Conservation (phyloP, 257 asterid species). For the Voacanga thouarsii region DNA sequence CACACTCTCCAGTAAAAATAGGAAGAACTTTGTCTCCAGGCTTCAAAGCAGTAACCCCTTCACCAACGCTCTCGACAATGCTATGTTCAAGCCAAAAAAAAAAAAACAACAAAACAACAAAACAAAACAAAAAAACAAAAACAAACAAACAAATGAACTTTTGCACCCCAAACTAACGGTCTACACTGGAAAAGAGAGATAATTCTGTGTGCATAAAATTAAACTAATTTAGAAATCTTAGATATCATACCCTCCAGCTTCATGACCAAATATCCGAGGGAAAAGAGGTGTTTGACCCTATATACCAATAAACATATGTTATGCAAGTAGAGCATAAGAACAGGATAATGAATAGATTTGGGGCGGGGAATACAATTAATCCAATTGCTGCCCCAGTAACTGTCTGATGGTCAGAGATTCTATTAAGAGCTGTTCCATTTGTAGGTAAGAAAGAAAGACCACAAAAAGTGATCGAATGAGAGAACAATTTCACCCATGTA, state of each 20-base stretch:
- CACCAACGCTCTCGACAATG: slow-evolving; percentile 84
- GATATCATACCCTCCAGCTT: slow-evolving; percentile 79
- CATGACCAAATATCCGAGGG: slow-evolving; percentile 94
- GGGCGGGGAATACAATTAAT: neutral
- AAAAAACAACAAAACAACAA: too few species aligned
- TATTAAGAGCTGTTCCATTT: neutral
- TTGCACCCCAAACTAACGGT: neutral
- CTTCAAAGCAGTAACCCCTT: slow-evolving; percentile 68
- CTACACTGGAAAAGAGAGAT: neutral
- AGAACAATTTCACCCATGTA: neutral
- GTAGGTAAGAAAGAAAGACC: neutral
- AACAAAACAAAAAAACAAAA: neutral
- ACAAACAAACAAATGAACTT: neutral
- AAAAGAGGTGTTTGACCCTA: slow-evolving; percentile 85
- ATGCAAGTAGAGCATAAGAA: neutral
- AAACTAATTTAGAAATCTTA: neutral
- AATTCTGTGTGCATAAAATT: neutral
- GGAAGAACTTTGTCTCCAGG: slow-evolving; percentile 98
- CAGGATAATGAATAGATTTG: neutral
- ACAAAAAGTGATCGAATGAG: neutral
- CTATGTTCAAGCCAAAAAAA: slow-evolving; percentile 24
- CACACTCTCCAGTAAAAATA: slow-evolving; percentile 82
- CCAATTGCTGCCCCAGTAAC: neutral
- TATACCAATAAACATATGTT: slow-evolving; percentile 9
- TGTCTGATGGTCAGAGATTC: neutral